Percentiles rank a stretch among this genome's conserved stretches.
phyloP scores from a whole-genome alignment of 2,329 filamentous ascomycete species.

The Ophiostoma sp. region DNA sequence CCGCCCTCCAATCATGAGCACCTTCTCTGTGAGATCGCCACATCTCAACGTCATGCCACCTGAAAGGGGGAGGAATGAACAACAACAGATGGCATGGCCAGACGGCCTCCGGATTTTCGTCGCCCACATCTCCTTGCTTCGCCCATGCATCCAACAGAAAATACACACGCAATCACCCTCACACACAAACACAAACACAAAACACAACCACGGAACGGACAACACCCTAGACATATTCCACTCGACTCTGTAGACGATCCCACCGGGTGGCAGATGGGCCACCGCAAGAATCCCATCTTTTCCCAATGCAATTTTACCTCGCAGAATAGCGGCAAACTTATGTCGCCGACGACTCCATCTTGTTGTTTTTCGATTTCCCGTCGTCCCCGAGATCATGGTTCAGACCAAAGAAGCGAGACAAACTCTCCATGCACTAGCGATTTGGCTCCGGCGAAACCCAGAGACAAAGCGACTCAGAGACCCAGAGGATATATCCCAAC shows the following conservation, averaged over 20 bases:
- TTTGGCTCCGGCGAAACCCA: background rate
- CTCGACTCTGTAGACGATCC: background rate
- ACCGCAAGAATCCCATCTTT: slow-evolving; percentile 10
- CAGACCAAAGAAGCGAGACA: slow-evolving; percentile 13
- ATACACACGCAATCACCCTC: background rate
- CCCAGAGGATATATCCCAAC: background rate
- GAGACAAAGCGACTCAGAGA: background rate
- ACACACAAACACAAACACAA: background rate
- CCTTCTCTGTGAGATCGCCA: background rate
- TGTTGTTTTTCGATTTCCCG: background rate
- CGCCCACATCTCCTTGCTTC: background rate
- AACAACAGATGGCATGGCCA: background rate
- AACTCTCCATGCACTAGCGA: background rate
- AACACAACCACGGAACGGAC: background rate
- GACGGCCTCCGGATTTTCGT: slow-evolving; percentile 1
- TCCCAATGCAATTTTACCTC: background rate
- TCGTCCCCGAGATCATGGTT: slow-evolving; percentile 2
- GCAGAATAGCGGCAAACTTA: background rate
- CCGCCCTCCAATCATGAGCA: background rate
- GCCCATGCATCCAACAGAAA: background rate
- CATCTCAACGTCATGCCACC: background rate
- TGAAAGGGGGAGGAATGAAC: background rate
- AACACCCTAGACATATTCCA: background rate
- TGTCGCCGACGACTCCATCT: background rate
- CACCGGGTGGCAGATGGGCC: background rate